Percentiles rank a stretch among this genome's conserved stretches.
phyloP scores from a whole-genome alignment of 352 stramenopile genomes.

The Phytopythium sindhum region DNA sequence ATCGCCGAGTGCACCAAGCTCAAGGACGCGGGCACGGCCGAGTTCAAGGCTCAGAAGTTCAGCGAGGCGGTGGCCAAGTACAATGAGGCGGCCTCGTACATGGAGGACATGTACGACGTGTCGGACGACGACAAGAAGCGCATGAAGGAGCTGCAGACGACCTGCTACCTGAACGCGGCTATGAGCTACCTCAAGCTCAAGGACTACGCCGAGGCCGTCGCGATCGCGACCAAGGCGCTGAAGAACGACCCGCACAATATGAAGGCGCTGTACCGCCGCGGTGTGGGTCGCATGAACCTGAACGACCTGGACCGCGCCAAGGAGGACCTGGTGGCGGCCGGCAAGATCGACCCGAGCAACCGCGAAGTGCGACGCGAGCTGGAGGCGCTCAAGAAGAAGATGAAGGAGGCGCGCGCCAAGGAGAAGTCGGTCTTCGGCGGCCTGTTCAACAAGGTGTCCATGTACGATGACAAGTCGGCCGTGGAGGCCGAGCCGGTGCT shows the following conservation, averaged over 20 bases:
- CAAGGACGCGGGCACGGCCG: conserved; percentile 89
- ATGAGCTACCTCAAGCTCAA: conserved; percentile 95
- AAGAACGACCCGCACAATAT: conserved; percentile 80
- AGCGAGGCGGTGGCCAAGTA: conserved; percentile 85
- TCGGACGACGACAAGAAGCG: conserved; percentile 79
- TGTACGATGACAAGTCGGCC: conserved; percentile 97
- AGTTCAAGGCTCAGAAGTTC: conserved; percentile 92
- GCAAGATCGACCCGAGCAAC: conserved; percentile 79
- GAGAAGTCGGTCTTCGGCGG: conserved; percentile 96
- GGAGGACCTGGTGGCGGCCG: conserved; percentile 82
- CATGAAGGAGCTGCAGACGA: conserved; percentile 88
- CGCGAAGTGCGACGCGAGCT: conserved; percentile 78
- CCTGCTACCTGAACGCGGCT: conserved; percentile 91
- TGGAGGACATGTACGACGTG: conserved; percentile 87
- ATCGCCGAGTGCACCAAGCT: conserved; percentile 83
- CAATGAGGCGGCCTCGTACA: conserved; percentile 69
- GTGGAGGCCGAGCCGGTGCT: conserved; percentile 57
- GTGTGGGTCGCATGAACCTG: conserved; percentile 76
- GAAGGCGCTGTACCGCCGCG: conserved; percentile 85
- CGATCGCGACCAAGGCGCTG: conserved; percentile 70
- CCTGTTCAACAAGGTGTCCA: conserved; percentile 94
- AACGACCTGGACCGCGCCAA: conserved; percentile 87
- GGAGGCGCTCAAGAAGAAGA: conserved; percentile 75
- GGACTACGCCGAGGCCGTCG: conserved; percentile 88
- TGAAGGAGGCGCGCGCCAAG: conserved; percentile 91